phyloP scores from a whole-genome alignment of 1,139 yeast species.

The Komagataea norvegica region DNA sequence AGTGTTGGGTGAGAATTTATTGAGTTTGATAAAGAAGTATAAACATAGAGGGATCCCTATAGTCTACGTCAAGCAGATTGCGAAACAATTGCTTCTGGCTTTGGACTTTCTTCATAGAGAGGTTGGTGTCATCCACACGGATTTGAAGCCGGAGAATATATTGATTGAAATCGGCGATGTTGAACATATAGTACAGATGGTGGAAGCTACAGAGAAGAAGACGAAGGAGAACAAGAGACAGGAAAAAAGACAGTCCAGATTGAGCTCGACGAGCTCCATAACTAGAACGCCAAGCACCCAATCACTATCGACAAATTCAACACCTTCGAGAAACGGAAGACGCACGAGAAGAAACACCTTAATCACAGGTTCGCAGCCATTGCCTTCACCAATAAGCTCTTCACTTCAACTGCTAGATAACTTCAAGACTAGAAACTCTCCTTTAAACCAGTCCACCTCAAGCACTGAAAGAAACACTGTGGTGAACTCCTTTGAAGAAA shows the following conservation, averaged over 20 bases:
- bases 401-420: slow-evolving; percentile 32
- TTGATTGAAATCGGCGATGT: slow-evolving; percentile 71
- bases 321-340: slow-evolving; percentile 32
- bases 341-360: slow-evolving; percentile 68
- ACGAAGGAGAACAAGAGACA: slow-evolving; percentile 38
- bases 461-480: slow-evolving; percentile 11
- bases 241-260: slow-evolving; percentile 31
- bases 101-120: slow-evolving; percentile 67
- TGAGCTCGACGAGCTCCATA: slow-evolving; percentile 10
- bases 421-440: slow-evolving; percentile 9
- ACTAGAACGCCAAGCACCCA: slow-evolving; percentile 10
- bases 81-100: slow-evolving; percentile 63
- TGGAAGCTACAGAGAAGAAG: slow-evolving; percentile 49
- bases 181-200: slow-evolving; percentile 57
- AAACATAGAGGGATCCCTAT: slow-evolving; percentile 68
- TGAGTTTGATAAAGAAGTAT: slow-evolving; percentile 59
- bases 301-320: slow-evolving; percentile 17
- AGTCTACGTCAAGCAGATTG: slow-evolving; percentile 66
- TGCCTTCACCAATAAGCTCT: slow-evolving; percentile 69
- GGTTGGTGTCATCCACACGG: slow-evolving; percentile 78
- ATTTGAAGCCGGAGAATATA: slow-evolving; percentile 74
- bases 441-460: slow-evolving; percentile 4
- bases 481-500: slow-evolving; percentile 26
- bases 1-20: slow-evolving; percentile 72
- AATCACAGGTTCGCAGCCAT: slow-evolving; percentile 82